Evolutionary conservation across 2,329 filamentous ascomycete genomes (phyloP), one percentile per base, ranked within the genome.

Genomic region (Aspergillus melleus): DNA sequence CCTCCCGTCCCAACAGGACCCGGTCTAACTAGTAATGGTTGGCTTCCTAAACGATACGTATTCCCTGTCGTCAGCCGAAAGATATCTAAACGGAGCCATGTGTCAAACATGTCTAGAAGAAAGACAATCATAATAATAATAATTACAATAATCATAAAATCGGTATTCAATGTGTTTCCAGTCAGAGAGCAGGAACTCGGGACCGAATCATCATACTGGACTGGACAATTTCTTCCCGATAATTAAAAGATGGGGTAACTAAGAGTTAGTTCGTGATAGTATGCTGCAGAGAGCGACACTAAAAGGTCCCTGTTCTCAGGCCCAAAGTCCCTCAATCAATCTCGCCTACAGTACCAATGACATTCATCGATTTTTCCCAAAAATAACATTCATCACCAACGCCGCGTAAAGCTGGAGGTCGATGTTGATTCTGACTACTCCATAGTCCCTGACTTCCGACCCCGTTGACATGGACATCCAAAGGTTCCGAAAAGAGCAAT

Each of bases 61-160:
- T 62, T 61, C 55, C 55, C 44, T 63, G 61, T 65, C 61, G 64
- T 66, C 62, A 66, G 64, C 64, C 50, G 47, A 56, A 61, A 58
- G 39, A 47, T 42, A 19, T 16, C 20, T 26, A 14, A 42, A 3
- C 36, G 36, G 36, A 42, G 36, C 16, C 14, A 16, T 42, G 36
- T 9, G 26, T 9, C 26, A 29, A 29, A 29, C 26, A 29, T 29
- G 26, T 29, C 26, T 29, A 29, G 26, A 9, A 29, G 26, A 9
- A 29, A 8, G 26, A 29, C 0, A 29, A 5, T 42, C 8, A n/a
- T 12, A 36, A 6, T 36, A 12, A 12, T n/a, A 4, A 42, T 42
- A 42, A n/a, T 4, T 4, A 39, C 4, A 16, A n/a, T 39, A 11
- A 2, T 11, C 14, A 8, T 6, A n/a, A 12, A 36, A 12, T 16